Evolutionary conservation across 352 stramenopile genomes (phyloP).

Genomic region (Phytophthora kernoviae): DNA sequence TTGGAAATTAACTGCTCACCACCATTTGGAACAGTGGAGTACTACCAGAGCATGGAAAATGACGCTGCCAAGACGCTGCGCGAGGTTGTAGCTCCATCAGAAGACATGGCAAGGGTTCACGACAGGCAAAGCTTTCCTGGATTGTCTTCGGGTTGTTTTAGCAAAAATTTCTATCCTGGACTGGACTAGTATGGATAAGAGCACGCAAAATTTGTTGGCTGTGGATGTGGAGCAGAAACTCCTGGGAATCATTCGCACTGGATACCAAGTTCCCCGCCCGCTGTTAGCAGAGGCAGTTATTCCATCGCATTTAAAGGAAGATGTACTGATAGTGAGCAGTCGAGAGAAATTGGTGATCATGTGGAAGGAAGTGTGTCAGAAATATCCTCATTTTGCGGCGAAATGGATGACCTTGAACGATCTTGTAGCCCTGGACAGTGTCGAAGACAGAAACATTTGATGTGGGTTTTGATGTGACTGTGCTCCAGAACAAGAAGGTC

Average conservation of each 20-base stretch:
- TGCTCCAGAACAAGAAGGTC: slow-evolving; percentile 1
- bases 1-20: slow-evolving; percentile 72
- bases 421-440: slow-evolving; percentile 23
- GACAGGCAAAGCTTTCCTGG: slow-evolving; percentile 48
- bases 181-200: slow-evolving; percentile 69
- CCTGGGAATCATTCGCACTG: slow-evolving; percentile 45
- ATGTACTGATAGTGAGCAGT: slow-evolving; percentile 15
- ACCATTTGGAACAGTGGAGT: slow-evolving; percentile 59
- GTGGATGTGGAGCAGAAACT: slow-evolving; percentile 41
- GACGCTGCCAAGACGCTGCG: slow-evolving; percentile 14
- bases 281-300: slow-evolving; percentile 12
- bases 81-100: neutral
- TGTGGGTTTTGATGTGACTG: slow-evolving; percentile 32
- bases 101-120: slow-evolving; percentile 27
- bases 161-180: slow-evolving; percentile 74
- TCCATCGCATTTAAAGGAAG: slow-evolving; percentile 31
- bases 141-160: slow-evolving; percentile 65
- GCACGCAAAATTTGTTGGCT: slow-evolving; percentile 40
- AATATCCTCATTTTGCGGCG: slow-evolving; percentile 21
- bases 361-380: slow-evolving; percentile 34
- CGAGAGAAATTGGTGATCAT: slow-evolving; percentile 18
- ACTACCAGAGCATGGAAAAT: slow-evolving; percentile 45
- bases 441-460: slow-evolving; percentile 49
- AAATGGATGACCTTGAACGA: slow-evolving; percentile 35
- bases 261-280: slow-evolving; percentile 23